Base-by-base conservation (phyloP, 768 basidiomycete genomes). In the Tricholoma matsutake region DNA sequence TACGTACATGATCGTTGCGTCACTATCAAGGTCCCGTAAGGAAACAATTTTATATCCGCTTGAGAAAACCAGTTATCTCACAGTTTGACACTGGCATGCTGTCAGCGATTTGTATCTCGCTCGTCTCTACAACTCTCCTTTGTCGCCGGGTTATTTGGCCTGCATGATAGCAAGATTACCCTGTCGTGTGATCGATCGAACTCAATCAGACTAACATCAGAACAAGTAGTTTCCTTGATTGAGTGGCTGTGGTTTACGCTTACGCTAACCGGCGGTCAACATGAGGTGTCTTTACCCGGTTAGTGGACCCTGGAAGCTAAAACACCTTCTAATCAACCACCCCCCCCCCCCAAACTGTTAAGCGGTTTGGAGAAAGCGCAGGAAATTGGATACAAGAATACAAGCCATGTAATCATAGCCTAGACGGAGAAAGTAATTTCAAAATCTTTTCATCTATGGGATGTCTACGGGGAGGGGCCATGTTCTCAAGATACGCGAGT, bases 401-500 rank as follows among this genome's bases (percentile, higher is more conserved):
- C 45, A 39, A 6, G 14, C 6, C 13, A 14, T 47, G 29, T 57
- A 56, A 67, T 59, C 59, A 47, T 51, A 72, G 32, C 28, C 64
- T 69, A 61, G 64, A 69, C 53, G 72, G 68, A 32, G 74, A 74
- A 51, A 80, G 71, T 41, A 75, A 65, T 73, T 79, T 78, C 9
- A 81, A 71, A 6, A 75, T 71, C 62, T 77, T 79, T 61, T 81
- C 78, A 58, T 91, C 89, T 56, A 87, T 76, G 1, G 88, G 87
- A 65, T 90, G 85, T 57, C 89, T 83, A 67, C 85, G 83, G 49
- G 81, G 82, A 31, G 85, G 86, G 14, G 87, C 80, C 39, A 83
- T 78, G 49, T 81, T 83, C 69, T 88, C 81, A 47, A 89, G 80
- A 71, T 88, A 90, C n/a, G 83, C 78, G 6, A 91, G 77, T 22